Evolutionary conservation across 352 stramenopile species (phyloP).

Genomic region (Globisporangium cystogenes): DNA sequence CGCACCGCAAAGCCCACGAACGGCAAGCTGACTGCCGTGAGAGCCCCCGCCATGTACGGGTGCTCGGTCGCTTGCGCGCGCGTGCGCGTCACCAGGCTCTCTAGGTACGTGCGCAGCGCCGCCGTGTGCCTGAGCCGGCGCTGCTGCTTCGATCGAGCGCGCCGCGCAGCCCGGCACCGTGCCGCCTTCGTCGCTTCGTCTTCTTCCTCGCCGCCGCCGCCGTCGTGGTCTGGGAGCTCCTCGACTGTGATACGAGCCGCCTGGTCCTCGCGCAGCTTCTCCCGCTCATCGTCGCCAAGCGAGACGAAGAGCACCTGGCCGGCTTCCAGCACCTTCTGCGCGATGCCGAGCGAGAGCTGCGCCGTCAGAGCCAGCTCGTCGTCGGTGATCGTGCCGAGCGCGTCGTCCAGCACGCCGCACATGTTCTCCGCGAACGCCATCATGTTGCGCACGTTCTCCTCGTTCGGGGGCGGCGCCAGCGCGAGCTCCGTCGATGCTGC

Average conservation of each 20-base stretch:
- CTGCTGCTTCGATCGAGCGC: slow-evolving; percentile 9
- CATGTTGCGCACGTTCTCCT: slow-evolving; percentile 68
- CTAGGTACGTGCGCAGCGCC: slow-evolving; percentile 42
- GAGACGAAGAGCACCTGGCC: slow-evolving; percentile 68
- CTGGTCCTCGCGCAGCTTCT: slow-evolving; percentile 28
- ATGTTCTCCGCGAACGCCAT: slow-evolving; percentile 73
- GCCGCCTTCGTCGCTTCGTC: slow-evolving; percentile 6
- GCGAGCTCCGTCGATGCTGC: slow-evolving; percentile 11
- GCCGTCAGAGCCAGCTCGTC: slow-evolving; percentile 62
- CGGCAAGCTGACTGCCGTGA: slow-evolving; percentile 52
- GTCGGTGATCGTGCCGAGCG: slow-evolving; percentile 65
- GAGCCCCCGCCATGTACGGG: slow-evolving; percentile 52
- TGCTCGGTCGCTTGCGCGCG: slow-evolving; percentile 41
- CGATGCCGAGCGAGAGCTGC: slow-evolving; percentile 68
- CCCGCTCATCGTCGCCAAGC: slow-evolving; percentile 56
- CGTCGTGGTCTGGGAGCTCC: slow-evolving; percentile 40
- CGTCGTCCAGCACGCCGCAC: slow-evolving; percentile 68
- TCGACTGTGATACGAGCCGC: slow-evolving; percentile 68
- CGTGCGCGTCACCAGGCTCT: slow-evolving; percentile 31
- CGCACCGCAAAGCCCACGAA: slow-evolving; percentile 76
- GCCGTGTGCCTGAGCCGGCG: slow-evolving; percentile 29
- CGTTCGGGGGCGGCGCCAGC: slow-evolving; percentile 24
- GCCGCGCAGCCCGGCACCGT: not conserved
- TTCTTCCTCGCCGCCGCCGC: slow-evolving; percentile 10
- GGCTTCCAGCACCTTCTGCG: slow-evolving; percentile 64